A percentile compares a stretch with the other conserved stretches of the same genome.
Evolutionary conservation across 2,329 filamentous ascomycete species (phyloP).

Genomic region (Alternaria sp.): DNA sequence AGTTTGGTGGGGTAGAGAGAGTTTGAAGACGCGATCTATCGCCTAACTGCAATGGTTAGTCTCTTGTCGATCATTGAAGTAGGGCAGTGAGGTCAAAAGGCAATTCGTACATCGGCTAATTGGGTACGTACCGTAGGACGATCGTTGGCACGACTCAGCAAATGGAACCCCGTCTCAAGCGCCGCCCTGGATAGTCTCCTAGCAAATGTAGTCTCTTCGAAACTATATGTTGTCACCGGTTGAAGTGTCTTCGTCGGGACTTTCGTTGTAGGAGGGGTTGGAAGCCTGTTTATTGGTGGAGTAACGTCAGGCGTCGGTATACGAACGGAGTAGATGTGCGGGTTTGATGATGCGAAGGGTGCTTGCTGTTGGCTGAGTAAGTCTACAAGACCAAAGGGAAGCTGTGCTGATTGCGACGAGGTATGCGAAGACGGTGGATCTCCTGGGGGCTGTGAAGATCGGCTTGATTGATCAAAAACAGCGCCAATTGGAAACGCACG

Average conservation of each 20-base stretch:
- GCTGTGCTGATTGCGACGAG: slow-evolving; percentile 14
- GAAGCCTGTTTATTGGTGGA: slow-evolving; percentile 38
- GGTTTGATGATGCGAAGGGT: slow-evolving; percentile 21
- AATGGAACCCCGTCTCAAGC: slow-evolving; percentile 68
- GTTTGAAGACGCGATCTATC: slow-evolving; percentile 69
- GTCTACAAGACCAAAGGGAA: slow-evolving; percentile 46
- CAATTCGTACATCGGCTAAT: neutral
- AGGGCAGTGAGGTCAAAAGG: neutral
- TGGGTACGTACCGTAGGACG: slow-evolving; percentile 28
- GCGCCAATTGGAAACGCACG: slow-evolving; percentile 27
- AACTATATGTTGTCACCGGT: slow-evolving; percentile 65
- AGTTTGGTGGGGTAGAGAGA: slow-evolving; percentile 69
- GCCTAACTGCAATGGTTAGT: slow-evolving; percentile 15
- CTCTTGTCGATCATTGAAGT: neutral
- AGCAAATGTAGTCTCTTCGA: slow-evolving; percentile 73
- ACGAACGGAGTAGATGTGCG: slow-evolving; percentile 33
- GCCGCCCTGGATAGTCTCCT: slow-evolving; percentile 73
- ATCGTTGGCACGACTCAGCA: slow-evolving; percentile 61
- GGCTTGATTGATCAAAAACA: slow-evolving; percentile 32
- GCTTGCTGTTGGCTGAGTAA: slow-evolving; percentile 32
- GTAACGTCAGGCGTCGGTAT: slow-evolving; percentile 37
- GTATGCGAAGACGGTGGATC: slow-evolving; percentile 9
- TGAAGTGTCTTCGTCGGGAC: slow-evolving; percentile 40
- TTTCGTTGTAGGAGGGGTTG: slow-evolving; percentile 32
- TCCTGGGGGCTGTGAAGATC: slow-evolving; percentile 7